Evolutionary conservation across 768 basidiomycete species (phyloP).

Genomic region (Boletus tylopilopsis): DNA sequence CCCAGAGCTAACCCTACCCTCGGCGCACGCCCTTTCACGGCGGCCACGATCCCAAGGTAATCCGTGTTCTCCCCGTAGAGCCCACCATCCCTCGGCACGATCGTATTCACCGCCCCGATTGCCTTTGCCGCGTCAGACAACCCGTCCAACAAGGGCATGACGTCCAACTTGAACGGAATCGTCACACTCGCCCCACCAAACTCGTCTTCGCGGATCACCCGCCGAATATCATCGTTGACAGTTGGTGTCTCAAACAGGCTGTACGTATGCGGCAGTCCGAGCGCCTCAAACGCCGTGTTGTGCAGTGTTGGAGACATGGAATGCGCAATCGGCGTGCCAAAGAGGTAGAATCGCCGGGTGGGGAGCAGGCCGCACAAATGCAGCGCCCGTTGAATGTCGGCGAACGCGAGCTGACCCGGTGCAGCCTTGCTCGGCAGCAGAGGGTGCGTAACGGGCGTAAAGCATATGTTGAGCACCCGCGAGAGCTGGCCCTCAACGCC

Average conservation of each 20-base stretch:
- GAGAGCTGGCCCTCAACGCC: conserved; percentile 86
- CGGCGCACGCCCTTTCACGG: conserved; percentile 43
- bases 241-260: conserved; percentile 67
- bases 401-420: conserved; percentile 89
- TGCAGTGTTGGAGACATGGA: conserved; percentile 94
- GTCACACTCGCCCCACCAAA: conserved; percentile 98
- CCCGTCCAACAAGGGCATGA: conserved; percentile 78
- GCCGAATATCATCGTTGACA: conserved; percentile 63
- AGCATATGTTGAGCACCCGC: conserved; percentile 76
- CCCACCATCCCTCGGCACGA: conserved; percentile 47
- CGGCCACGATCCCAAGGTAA: conserved; percentile 81
- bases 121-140: conserved; percentile 76
- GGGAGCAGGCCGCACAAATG: conserved; percentile 80
- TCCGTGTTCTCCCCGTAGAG: conserved; percentile 95
- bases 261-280: conserved; percentile 86
- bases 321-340: conserved; percentile 83
- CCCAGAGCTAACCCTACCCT: conserved; percentile 18
- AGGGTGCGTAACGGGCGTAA: conserved; percentile 91
- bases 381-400: conserved; percentile 78
- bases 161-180: conserved; percentile 90
- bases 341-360: conserved; percentile 72
- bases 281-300: conserved; percentile 76
- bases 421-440: conserved; percentile 83
- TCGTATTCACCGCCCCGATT: conserved; percentile 95
- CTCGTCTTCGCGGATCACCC: conserved; percentile 55